Percentiles rank a stretch among this genome's conserved stretches.
These are phyloP conservation scores for Conticribra guillardii DNA, from an alignment of 108 stramenopile species.

Conservation along the genomic window DNA sequence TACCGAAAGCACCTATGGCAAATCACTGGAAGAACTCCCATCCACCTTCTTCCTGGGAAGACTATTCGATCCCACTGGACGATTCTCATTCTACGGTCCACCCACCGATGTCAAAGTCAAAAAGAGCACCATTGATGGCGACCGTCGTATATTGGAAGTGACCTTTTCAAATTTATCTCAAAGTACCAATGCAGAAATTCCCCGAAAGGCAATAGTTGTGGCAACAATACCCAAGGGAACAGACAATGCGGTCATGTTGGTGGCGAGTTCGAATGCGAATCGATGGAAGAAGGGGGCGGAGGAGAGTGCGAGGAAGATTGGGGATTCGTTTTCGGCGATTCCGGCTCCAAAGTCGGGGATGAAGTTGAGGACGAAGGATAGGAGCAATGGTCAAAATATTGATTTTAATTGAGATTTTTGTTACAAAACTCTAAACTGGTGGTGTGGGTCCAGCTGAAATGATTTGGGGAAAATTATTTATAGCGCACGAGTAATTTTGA, in stretches of 20 bases:
- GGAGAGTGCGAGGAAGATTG: slow-evolving; percentile 19
- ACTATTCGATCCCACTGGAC: slow-evolving; percentile 74
- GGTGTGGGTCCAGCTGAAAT: too few species aligned
- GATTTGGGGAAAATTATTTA: too few species aligned
- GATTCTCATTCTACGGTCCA: slow-evolving; percentile 83
- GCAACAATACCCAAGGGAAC: slow-evolving; percentile 76
- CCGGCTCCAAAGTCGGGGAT: slow-evolving; percentile 65
- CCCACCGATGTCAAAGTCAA: slow-evolving; percentile 86
- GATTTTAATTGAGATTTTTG: slow-evolving; percentile 25
- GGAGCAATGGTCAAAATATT: slow-evolving; percentile 33
- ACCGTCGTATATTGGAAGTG: slow-evolving; percentile 62
- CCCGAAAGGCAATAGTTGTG: slow-evolving; percentile 68
- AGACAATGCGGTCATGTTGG: slow-evolving; percentile 79
- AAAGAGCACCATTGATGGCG: slow-evolving; percentile 32
- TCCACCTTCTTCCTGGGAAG: slow-evolving; percentile 64
- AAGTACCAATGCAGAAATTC: slow-evolving; percentile 78
- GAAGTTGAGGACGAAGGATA: slow-evolving; percentile 69
- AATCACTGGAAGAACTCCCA: slow-evolving; percentile 61
- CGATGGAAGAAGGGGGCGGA: slow-evolving; percentile 78
- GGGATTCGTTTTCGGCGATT: slow-evolving; percentile 69
- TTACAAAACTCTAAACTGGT: too few species aligned
- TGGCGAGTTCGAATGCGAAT: slow-evolving; percentile 61
- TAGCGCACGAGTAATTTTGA: too few species aligned
- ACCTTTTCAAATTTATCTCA: slow-evolving; percentile 76
- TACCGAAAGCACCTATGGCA: slow-evolving; percentile 50